Evolutionary conservation across 208 protist species (phyloP), one percentile per base, ranked within the genome.

Genomic region (Wallacemonas sp.): DNA sequence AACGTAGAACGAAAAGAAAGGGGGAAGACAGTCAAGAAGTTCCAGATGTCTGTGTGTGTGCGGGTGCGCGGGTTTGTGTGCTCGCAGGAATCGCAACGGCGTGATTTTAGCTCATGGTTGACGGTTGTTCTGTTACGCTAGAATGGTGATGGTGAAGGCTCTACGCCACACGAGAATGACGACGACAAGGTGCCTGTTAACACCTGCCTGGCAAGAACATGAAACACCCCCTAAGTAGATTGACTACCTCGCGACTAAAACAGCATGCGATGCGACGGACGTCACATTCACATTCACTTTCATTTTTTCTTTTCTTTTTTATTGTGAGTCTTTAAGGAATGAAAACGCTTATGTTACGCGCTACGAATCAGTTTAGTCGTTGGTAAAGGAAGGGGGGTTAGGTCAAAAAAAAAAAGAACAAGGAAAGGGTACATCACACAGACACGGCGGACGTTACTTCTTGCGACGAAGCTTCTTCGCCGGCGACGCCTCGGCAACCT

Each of bases 321-420:
- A 26, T 58, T 39, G 9, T 39, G 36, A 17, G 36, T 41, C 9
- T 41, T 41, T 41, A 14, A 41, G 36, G 14, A 41, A 41, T 24
- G 29, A 16, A 27, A 58, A 8, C 8, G n/a, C 17, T 55, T 55
- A 33, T 4, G 26, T 58, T 58, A 58, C 52, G 9, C 52, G 52
- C 38, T 33, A 39, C 52, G 32, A 26, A 58, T 39, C 30, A n/a
- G 52, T 58, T 58, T 58, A 58, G 52, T 39, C 52, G 52, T 16
- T 58, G 47, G 19, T 6, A 24, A 24, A 23, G n/a, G n/a, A n/a
- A n/a, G n/a, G n/a, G n/a, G n/a, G n/a, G n/a, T 47, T 55, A 32
- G 24, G 9, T 55, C 26, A 55, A 23, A 58, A 43, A 68, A 68
- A 16, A 68, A 68, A 56, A 8, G 16, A 68, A 12, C 26, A 49